Base-by-base conservation (phyloP, 768 basidiomycete species). In the Mycena amicta region DNA sequence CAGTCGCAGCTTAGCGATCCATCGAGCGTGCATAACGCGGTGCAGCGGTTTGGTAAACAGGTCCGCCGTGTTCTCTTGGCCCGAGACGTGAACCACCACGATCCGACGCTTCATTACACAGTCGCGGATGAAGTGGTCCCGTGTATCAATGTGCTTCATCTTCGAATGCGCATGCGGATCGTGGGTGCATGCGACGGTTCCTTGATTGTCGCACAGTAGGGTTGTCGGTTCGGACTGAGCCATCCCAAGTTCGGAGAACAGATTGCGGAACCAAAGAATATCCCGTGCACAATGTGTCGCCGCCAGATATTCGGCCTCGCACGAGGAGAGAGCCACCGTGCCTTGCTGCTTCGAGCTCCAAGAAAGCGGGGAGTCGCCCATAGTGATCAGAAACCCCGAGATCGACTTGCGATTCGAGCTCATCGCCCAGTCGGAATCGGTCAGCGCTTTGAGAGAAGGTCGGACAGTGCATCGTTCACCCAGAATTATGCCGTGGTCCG, bases 291-390 rank as follows among this genome's bases (percentile, higher is more conserved):
- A 54, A 30, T 46, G 53, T 16, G 43, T 54, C 3, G 43, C 3
- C 8, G 53, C 53, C 0, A 54, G 53, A 15, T 54, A 54, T 28
- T 75, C 72, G 13, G 71, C 68, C 60, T 74, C 72, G 2, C 63
- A 61, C 0, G 70, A 72, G 2, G 74, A 76, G 11, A 75, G 70
- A 2, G 69, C 67, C 8, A 74, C 63, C 6, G 72, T 61, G 1
- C 66, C 60, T 52, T 78, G 74, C 26, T 65, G 56, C 51, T 69
- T 70, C 3, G 71, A 68, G 15, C 61, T 64, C 76, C 75, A 76
- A 2, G 66, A 66, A 3, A 76, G 60, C 0, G 70, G 62, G 4
- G 54, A 55, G 46, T 55, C 66, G 26, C 67, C 66, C 18, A 71
- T 37, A 29, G 69, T 62, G 51, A 71, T 72, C 13, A 69, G 57